A percentile compares a stretch with the other conserved stretches of the same genome.
These are phyloP conservation scores for Cucumis hystrix DNA, from an alignment of 306 rosid genomes.

Conservation along the genomic window DNA sequence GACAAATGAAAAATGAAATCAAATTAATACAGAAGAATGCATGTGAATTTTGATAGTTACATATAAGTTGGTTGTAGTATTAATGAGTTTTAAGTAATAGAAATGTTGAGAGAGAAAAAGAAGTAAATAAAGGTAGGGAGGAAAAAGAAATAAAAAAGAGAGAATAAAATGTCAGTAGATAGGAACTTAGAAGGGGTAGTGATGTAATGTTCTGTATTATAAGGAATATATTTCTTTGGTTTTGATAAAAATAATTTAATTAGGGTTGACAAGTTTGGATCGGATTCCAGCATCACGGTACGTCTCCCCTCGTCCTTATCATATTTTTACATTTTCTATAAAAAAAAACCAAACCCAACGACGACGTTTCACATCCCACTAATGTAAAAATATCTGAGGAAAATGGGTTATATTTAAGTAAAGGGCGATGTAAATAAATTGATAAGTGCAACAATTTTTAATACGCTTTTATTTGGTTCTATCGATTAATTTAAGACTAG, in stretches of 20 bases:
- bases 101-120: background rate
- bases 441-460: no score
- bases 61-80: no score
- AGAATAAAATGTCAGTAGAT: conserved; percentile 1
- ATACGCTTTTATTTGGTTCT: no score
- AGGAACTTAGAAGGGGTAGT: background rate
- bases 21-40: background rate
- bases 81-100: no score
- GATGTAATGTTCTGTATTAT: background rate
- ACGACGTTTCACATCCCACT: background rate
- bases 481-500: no score
- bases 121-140: no score
- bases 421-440: no score
- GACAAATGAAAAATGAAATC: no score
- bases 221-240: background rate
- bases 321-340: background rate
- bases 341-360: background rate
- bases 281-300: background rate
- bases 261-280: background rate
- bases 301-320: background rate
- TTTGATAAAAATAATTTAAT: background rate
- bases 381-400: no score
- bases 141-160: background rate
- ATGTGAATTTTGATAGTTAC: no score
- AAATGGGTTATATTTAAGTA: no score